These are phyloP conservation scores for Clonostachys solani DNA, from an alignment of 2,329 filamentous ascomycete species.

Conservation along the genomic window DNA sequence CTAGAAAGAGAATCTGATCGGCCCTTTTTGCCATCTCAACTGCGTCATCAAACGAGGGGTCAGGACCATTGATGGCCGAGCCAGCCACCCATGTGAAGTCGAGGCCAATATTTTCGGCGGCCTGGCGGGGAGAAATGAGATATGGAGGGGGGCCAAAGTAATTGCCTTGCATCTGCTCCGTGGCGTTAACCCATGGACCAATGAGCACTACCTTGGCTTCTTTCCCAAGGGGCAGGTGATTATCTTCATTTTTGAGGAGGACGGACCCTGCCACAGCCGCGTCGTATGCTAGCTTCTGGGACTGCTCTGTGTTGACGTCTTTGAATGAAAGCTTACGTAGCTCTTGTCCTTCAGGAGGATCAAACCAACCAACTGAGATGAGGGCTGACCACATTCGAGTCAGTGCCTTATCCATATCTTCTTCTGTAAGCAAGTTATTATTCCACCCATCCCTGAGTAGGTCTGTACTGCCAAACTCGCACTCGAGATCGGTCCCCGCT, in stretches of 20 bases:
- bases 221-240: slow-evolving; percentile 34
- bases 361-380: slow-evolving; percentile 54
- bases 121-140: slow-evolving; percentile 43
- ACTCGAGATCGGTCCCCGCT: slow-evolving; percentile 26
- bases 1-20: slow-evolving; percentile 49
- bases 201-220: slow-evolving; percentile 14
- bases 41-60: too few species aligned
- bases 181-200: slow-evolving; percentile 24
- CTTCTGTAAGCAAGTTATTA: slow-evolving; percentile 21
- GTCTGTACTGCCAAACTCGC: slow-evolving; percentile 10
- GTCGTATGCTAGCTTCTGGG: slow-evolving; percentile 49
- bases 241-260: slow-evolving; percentile 48
- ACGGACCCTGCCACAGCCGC: slow-evolving; percentile 44
- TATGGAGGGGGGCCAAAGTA: slow-evolving; percentile 41
- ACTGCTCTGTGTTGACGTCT: slow-evolving; percentile 49
- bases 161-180: slow-evolving; percentile 13
- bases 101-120: background rate
- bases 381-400: slow-evolving; percentile 48
- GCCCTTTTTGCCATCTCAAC: slow-evolving; percentile 11
- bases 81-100: too few species aligned
- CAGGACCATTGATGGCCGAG: too few species aligned
- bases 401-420: slow-evolving; percentile 6
- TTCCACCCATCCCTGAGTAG: slow-evolving; percentile 15
- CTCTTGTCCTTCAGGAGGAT: slow-evolving; percentile 25
- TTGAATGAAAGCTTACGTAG: slow-evolving; percentile 49